A percentile compares a stretch with the other conserved stretches of the same genome.
phyloP scores from a whole-genome alignment of 805 yeast genomes.

The Maudiozyma barnettii region DNA sequence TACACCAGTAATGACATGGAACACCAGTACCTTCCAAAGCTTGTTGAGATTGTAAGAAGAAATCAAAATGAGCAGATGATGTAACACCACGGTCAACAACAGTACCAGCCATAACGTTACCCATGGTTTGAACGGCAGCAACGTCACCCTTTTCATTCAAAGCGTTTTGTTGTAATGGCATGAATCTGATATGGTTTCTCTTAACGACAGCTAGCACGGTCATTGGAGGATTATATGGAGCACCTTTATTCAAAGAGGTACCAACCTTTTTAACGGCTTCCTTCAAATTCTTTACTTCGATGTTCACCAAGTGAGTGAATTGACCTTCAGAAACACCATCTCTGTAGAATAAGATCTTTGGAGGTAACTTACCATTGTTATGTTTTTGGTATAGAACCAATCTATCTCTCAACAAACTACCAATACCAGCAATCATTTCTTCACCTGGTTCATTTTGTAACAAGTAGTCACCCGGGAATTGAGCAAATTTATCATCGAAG shows the following conservation, averaged over 20 bases:
- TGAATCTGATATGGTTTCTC: conserved; percentile 18
- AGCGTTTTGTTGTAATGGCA: conserved; percentile 17
- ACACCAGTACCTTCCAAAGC: conserved; percentile 20
- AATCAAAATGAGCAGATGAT: conserved; percentile 19
- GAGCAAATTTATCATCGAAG: conserved; percentile 13
- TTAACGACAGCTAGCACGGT: conserved; percentile 14
- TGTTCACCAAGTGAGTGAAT: conserved; percentile 14
- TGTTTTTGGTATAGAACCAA: conserved; percentile 11
- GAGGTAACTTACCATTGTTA: conserved; percentile 16
- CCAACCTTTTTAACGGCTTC: conserved; percentile 11
- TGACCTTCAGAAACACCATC: conserved; percentile 21
- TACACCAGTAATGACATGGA: conserved; percentile 20
- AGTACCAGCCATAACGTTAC: conserved; percentile 21
- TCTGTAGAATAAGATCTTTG: conserved; percentile 17
- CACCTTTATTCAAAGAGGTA: conserved; percentile 4
- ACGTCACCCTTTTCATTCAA: conserved; percentile 11
- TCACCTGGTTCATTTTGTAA: conserved; percentile 16
- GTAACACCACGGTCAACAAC: conserved; percentile 20
- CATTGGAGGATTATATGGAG: conserved; percentile 13
- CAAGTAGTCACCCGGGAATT: conserved; percentile 18
- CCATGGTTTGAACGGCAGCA: conserved; percentile 18
- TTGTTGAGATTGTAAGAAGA: conserved; percentile 19
- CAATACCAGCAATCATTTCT: conserved; percentile 14
- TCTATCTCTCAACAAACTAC: conserved; percentile 11
- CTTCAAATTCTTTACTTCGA: conserved; percentile 16